Conservation (phyloP, 2,329 filamentous ascomycete genomes). For the Phyllosticta citriasiana region DNA sequence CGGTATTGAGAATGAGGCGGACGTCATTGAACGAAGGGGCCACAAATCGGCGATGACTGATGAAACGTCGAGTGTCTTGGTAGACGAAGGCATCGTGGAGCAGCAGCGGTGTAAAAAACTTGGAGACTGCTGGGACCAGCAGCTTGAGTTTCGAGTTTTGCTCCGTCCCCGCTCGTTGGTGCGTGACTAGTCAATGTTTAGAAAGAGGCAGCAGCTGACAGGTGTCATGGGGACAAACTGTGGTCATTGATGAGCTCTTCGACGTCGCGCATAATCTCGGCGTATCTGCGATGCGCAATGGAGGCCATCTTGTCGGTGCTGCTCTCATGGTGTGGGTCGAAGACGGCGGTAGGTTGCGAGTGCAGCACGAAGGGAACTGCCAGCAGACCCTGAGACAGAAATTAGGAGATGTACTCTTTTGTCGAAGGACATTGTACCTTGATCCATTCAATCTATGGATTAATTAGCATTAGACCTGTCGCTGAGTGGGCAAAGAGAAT, state of each 20-base stretch:
- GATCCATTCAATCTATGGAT: constrained; percentile 70
- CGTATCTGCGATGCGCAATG: constrained; percentile 78
- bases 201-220: not conserved
- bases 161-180: constrained; percentile 54
- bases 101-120: constrained; percentile 81
- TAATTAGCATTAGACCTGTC: constrained; percentile 10
- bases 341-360: constrained; percentile 83
- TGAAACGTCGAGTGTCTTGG: constrained; percentile 76
- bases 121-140: constrained; percentile 82
- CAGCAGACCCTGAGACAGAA: constrained; percentile 45
- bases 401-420: not conserved
- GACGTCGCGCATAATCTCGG: constrained; percentile 90
- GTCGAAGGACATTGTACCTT: constrained; percentile 45
- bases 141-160: constrained; percentile 84
- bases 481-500: constrained; percentile 35
- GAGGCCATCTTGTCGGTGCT: constrained; percentile 62
- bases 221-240: constrained; percentile 43
- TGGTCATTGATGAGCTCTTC: constrained; percentile 88
- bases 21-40: constrained; percentile 97
- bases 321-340: constrained; percentile 53
- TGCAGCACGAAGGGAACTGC: constrained; percentile 95
- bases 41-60: constrained; percentile 85
- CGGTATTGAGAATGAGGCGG: constrained; percentile 83
- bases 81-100: constrained; percentile 85
- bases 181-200: constrained; percentile 45